phyloP scores from a whole-genome alignment of 2,329 filamentous ascomycete species.

The Davidsoniella australis region DNA sequence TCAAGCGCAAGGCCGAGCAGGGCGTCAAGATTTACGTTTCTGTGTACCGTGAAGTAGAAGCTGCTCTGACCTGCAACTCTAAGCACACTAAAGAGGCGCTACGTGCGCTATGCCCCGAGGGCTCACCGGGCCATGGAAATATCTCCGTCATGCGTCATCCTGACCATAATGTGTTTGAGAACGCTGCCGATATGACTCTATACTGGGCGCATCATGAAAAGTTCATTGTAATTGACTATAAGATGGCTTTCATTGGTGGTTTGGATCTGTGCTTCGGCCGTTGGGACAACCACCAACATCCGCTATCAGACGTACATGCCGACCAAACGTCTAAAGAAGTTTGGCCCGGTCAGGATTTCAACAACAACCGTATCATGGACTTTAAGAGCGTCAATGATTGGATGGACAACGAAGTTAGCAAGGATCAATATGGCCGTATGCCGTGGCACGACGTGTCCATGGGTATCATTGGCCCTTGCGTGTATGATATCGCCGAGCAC shows the following conservation, averaged over 20 bases:
- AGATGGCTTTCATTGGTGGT: conserved; percentile 80
- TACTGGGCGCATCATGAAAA: conserved; percentile 99
- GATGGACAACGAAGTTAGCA: conserved; percentile 84
- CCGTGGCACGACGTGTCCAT: conserved; percentile 96
- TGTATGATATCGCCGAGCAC: conserved; percentile 90
- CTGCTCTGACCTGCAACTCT: conserved; percentile 79
- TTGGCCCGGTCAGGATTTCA: conserved; percentile 94
- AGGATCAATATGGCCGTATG: conserved; percentile 86
- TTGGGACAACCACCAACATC: conserved; percentile 79
- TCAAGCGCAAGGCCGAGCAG: conserved; percentile 78
- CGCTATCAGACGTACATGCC: conserved; percentile 74
- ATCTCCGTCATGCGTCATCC: conserved; percentile 82
- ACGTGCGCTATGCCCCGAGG: conserved; percentile 62
- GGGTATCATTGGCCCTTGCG: conserved; percentile 74
- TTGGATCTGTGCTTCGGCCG: conserved; percentile 90
- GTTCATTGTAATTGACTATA: conserved; percentile 87
- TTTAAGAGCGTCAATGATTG: conserved; percentile 83
- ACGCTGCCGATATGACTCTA: conserved; percentile 87
- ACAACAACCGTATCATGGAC: conserved; percentile 93
- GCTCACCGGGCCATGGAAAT: conserved; percentile 67
- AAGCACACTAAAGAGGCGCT: conserved; percentile 81
- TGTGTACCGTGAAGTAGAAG: conserved; percentile 77
- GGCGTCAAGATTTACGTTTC: conserved; percentile 90
- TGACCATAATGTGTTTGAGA: conserved; percentile 88
- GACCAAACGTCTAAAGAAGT: conserved; percentile 66